Evolutionary conservation across 1,284 basidiomycete species (phyloP), one percentile per base, ranked within the genome.

Genomic region (Vanrija sp.): DNA sequence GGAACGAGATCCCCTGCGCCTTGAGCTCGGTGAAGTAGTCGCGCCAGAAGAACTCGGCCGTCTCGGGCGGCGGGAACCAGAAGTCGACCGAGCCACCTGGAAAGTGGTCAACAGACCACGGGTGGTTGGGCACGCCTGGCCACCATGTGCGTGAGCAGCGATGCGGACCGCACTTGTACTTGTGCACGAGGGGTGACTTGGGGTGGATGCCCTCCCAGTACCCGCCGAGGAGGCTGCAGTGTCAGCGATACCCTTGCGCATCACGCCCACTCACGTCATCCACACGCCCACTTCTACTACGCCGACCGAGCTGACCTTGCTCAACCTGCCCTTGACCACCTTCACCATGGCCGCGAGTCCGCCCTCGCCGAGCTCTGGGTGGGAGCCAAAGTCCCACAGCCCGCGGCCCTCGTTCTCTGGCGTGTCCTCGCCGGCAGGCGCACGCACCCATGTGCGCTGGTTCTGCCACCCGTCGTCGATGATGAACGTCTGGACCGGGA

Each of bases 401-500:
- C 49, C 48, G 14, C 53, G 49, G 27, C 55, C 47, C 18, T 42
- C 48, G 7, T 31, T 31, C 31, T 31, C 12, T 14, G 12, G 12
- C 2, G 31, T 31, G 31, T 14, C 31, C 10, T 9, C 9, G 31
- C 31, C 10, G 10, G 22, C 4, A 15, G 50, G 31, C 7, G 15
- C 20, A 23, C 31, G 38, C 41, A 23, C n/a, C 44, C 41, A 46
- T 12, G 22, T 48, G 27, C 49, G 55, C 38, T 48, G 47, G 47
- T 68, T 57, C 47, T 66, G 67, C 69, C 69, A 71, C n/a, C 69
- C 69, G 52, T 68, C 69, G 45, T 71, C 69, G 31, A 71, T 65
- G 19, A 71, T 51, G 53, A 64, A 69, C 1, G 62, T 60, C 39
- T 63, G 59, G 35, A 68, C 61, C 6, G 67, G 67, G 12, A 63